Evolutionary conservation across 148 eudicot species (phyloP).

Genomic region (Vaccinium darrowii): DNA sequence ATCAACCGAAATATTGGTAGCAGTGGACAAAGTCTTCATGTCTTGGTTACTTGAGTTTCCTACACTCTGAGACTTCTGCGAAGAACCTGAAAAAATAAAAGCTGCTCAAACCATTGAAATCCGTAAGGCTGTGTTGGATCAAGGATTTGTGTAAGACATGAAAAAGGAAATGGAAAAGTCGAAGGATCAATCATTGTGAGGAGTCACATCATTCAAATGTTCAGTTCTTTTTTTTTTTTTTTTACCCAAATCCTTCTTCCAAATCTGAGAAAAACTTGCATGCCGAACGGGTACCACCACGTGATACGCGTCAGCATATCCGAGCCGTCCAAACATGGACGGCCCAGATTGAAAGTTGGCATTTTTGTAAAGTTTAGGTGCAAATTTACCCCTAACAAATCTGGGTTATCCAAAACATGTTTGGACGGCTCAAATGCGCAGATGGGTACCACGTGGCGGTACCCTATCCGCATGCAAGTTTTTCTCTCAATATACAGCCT

Average conservation of each 20-base stretch:
- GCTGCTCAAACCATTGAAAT: background rate
- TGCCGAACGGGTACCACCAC: too few relatives aligned
- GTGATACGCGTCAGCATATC: too few relatives aligned
- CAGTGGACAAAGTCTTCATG: slow-evolving; percentile 19
- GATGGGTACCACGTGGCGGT: too few relatives aligned
- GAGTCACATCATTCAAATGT: background rate
- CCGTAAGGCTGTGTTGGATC: background rate
- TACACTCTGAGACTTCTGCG: slow-evolving; percentile 22
- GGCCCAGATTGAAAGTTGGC: too few relatives aligned
- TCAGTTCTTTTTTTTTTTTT: background rate
- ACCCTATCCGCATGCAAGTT: too few relatives aligned
- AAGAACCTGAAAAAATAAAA: slow-evolving; percentile 41
- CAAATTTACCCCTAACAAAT: too few relatives aligned
- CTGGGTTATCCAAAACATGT: too few relatives aligned
- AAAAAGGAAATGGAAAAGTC: background rate
- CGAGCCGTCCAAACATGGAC: too few relatives aligned
- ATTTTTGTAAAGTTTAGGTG: too few relatives aligned
- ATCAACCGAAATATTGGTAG: slow-evolving; percentile 4
- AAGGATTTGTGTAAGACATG: background rate
- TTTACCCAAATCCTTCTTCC: background rate
- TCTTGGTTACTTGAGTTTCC: slow-evolving; percentile 27
- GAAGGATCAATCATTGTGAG: background rate
- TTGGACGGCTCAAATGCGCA: too few relatives aligned
- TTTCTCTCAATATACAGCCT: background rate
- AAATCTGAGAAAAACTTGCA: too few relatives aligned